Evolutionary conservation across 2,329 filamentous ascomycete species (phyloP), one percentile per base, ranked within the genome.

Genomic region (Pseudogymnoascus sp.): DNA sequence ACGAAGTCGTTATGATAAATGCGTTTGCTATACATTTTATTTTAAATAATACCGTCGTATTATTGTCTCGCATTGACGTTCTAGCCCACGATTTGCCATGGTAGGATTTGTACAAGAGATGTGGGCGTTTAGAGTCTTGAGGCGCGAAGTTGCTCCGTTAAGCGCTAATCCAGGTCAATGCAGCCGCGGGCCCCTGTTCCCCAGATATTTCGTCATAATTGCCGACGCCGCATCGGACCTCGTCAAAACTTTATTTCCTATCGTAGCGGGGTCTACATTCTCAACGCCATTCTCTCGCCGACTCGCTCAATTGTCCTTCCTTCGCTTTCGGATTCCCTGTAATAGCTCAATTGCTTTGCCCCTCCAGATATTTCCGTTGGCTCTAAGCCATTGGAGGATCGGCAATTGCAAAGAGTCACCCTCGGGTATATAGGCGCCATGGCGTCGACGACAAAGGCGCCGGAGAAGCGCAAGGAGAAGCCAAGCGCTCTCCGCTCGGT

Each of bases 401-500:
- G 9, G 28, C 49, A 56, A 56, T 56, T n/a, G 49, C n/a, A 56
- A 9, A 42, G 40, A 56, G 49, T 56, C 28, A 56, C 49, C 28
- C 25, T 56, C 28, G 49, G 49, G n/a, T 34, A 56, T 34, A 56
- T 14, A 56, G 28, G 9, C 49, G 16, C 28, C 28, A 56, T 56
- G 49, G 37, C 37, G 28, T 56, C 62, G 5, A 60, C 49, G 18
- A 56, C 59, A 14, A 23, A 66, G 63, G 67, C 69, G 64, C 62
- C 72, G 64, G 71, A 74, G 63, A 79, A 79, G 63, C 65, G 65
- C 67, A 82, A 82, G 73, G 74, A 74, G 49, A 68, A 75, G 77
- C 90, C 93, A 56, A 96, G 90, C 72, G 85, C 90, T 59, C 77
- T 96, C 74, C 90, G 95, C 69, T 96, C 92, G 65, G 90, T 97